These are phyloP conservation scores for Syncephalastrum racemosum DNA, from an alignment of 371 early-diverging fungal genomes.

Conservation along the genomic window DNA sequence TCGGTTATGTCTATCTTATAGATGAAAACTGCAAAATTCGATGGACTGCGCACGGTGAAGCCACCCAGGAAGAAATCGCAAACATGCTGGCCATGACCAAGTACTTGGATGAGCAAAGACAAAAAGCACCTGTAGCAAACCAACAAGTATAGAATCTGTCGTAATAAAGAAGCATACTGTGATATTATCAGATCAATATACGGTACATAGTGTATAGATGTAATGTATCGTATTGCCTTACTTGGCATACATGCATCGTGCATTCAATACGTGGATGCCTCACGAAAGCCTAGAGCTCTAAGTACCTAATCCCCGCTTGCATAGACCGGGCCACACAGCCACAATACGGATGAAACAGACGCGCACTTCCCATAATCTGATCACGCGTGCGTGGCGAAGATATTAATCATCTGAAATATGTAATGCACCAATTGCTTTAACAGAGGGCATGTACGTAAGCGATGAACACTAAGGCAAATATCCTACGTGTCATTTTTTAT, in stretches of 20 bases:
- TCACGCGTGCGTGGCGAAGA: too few relatives aligned
- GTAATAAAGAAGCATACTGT: not conserved
- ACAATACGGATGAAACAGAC: too few relatives aligned
- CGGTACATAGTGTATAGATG: slow-evolving; percentile 4
- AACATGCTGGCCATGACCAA: slow-evolving; percentile 55
- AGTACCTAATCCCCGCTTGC: too few relatives aligned
- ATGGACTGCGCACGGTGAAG: slow-evolving; percentile 86
- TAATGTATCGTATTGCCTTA: not conserved
- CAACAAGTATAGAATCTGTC: not conserved
- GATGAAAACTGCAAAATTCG: slow-evolving; percentile 73
- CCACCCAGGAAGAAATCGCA: slow-evolving; percentile 64
- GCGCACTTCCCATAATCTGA: too few relatives aligned
- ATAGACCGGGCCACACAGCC: too few relatives aligned
- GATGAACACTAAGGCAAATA: too few relatives aligned
- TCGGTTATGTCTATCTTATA: slow-evolving; percentile 82
- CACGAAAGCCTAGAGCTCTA: too few relatives aligned
- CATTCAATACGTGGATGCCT: too few relatives aligned
- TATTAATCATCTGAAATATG: too few relatives aligned
- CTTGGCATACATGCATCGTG: too few relatives aligned
- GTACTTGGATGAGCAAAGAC: slow-evolving; percentile 33
- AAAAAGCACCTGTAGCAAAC: not conserved
- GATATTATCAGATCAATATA: not conserved
- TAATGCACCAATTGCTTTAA: too few relatives aligned
- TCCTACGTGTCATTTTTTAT: slow-evolving; percentile 2
- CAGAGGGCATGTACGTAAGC: too few relatives aligned